A percentile compares a stretch with the other conserved stretches of the same genome.
phyloP scores from a whole-genome alignment of 345 rosid genomes.

The Arabidopsis arenosa region DNA sequence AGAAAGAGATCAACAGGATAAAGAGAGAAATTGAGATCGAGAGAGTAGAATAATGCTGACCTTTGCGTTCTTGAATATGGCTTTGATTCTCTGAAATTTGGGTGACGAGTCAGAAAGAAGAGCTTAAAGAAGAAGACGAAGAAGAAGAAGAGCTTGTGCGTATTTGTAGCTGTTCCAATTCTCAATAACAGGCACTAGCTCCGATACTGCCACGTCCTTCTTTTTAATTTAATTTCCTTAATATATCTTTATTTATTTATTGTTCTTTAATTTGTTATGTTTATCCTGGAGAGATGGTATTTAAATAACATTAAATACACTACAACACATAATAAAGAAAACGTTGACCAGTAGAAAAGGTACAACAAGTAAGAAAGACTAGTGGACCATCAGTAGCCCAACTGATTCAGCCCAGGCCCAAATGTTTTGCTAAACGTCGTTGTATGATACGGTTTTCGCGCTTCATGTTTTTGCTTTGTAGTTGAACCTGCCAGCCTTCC shows the following conservation, averaged over 20 bases:
- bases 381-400: neutral
- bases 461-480: neutral
- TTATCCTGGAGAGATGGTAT: neutral
- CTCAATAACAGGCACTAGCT: constrained; percentile 6
- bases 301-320: neutral
- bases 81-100: constrained; percentile 27
- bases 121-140: constrained; percentile 15
- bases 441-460: neutral
- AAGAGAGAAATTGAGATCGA: constrained; percentile 15
- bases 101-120: constrained; percentile 8
- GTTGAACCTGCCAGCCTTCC: neutral
- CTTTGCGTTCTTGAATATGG: constrained; percentile 6
- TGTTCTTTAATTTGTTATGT: neutral
- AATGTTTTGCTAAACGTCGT: neutral
- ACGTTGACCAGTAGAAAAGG: neutral
- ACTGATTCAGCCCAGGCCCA: constrained; percentile 30
- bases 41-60: constrained; percentile 37
- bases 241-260: constrained; percentile 25
- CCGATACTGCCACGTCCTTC: constrained; percentile 40
- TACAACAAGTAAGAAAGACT: neutral
- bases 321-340: neutral
- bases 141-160: constrained; percentile 13
- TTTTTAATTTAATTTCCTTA: neutral
- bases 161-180: constrained; percentile 43
- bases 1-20: constrained; percentile 7